A percentile compares a stretch with the other conserved stretches of the same genome.
Evolutionary conservation across 768 basidiomycete species (phyloP).

Genomic region (Leccinum rimulosum): DNA sequence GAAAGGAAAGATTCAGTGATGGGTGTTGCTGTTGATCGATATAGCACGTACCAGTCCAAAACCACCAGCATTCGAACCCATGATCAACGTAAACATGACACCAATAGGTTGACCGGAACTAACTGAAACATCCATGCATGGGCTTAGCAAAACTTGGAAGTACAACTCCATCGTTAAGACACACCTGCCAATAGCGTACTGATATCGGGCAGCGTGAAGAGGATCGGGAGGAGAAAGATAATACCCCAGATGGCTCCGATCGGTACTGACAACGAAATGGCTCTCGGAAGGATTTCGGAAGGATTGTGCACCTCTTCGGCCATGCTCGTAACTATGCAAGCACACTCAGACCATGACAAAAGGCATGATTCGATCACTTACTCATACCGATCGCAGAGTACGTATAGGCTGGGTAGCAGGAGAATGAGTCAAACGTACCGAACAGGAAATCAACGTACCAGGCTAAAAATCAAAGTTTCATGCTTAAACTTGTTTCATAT

Average conservation of each 20-base stretch:
- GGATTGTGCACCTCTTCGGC: conserved; percentile 67
- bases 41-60: conserved; percentile 50
- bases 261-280: conserved; percentile 53
- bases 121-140: conserved; percentile 32
- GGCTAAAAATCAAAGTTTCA: conserved; percentile 19
- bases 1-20: neutral
- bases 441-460: conserved; percentile 15
- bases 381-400: conserved; percentile 64
- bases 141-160: conserved; percentile 4
- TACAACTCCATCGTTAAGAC: conserved; percentile 2
- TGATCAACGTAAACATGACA: conserved; percentile 58
- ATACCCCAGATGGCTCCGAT: conserved; percentile 52
- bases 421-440: neutral
- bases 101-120: conserved; percentile 63
- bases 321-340: conserved; percentile 53
- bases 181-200: conserved; percentile 49
- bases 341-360: conserved; percentile 1
- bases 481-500: neutral
- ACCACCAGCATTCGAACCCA: conserved; percentile 59
- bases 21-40: conserved; percentile 2
- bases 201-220: conserved; percentile 64
- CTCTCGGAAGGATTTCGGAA: conserved; percentile 49
- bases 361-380: conserved; percentile 22
- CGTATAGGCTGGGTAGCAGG: conserved; percentile 45
- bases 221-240: conserved; percentile 57